Base-by-base conservation (phyloP, 2,329 filamentous ascomycete species). In the Diaporthe citrichinensis region DNA sequence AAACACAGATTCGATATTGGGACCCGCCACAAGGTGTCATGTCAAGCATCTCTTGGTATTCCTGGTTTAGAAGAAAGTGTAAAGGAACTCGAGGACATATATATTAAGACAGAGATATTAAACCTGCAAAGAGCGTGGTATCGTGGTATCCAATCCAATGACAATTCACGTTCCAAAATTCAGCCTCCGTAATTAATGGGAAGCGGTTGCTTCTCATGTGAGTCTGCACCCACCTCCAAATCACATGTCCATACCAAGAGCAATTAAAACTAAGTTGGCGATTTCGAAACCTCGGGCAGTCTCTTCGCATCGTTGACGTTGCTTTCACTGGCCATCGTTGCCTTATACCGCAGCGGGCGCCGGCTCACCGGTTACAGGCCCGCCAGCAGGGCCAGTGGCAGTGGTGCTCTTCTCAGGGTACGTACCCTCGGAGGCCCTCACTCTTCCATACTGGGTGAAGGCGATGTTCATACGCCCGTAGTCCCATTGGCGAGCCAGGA, bases 381-480 rank as follows among this genome's bases (percentile, higher is more conserved):
- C 79, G n/a, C 81, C 77, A 7, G 78, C 76, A 4, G 79, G 59
- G 10, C 80, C 77, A 23, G 23, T 25, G 39, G 81, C 77, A 7
- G 82, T 72, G 0, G 79, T 74, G 53, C 79, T 77, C 83, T 89
- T 89, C 82, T 89, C 88, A 62, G 87, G 87, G 81, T 84, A 88
- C 59, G 82, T 80, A n/a, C 85, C 85, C 17, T 79, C 78, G 12
- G 78, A 78, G n/a, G 84, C 79, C n/a, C 81, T 79, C 31, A 90
- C 87, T 25, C 88, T 87, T 71, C 88, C 88, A 78, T 89, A 89
- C 80, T 90, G 88, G 31, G 88, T 90, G 78, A 91, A 90, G 75
- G 86, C 84, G 55, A 91, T 80, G 81, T 88, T 89, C 75, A 91
- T 81, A 46, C 82, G 80, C 76, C 82, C 82, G 76, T 89, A 90